phyloP scores from a whole-genome alignment of 306 rosid genomes.

The Malus domestica region ASM211411v1 NC_041789.1:13125001-13125500 shows the following conservation, averaged over 20 bases:
- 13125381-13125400: not conserved
- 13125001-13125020: no score
- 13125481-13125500: not conserved
- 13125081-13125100: not conserved
- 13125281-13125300: constrained; percentile 97
- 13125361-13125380: not conserved
- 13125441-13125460: not conserved
- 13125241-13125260: constrained; percentile 14
- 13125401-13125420: not conserved
- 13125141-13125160: not conserved
- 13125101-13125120: not conserved
- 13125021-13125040: not conserved
- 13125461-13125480: not conserved
- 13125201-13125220: not conserved
- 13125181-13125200: not conserved
- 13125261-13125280: constrained; percentile 47
- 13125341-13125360: constrained; percentile 57
- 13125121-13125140: not conserved
- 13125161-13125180: not conserved
- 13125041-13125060: not conserved
- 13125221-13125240: not conserved
- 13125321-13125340: constrained; percentile 93
- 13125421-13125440: not conserved
- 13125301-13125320: constrained; percentile 89
- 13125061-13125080: not conserved